Evolutionary conservation across 1,284 basidiomycete genomes (phyloP), one percentile per base, ranked within the genome.

Genomic region (Xerocomus nothofagi): DNA sequence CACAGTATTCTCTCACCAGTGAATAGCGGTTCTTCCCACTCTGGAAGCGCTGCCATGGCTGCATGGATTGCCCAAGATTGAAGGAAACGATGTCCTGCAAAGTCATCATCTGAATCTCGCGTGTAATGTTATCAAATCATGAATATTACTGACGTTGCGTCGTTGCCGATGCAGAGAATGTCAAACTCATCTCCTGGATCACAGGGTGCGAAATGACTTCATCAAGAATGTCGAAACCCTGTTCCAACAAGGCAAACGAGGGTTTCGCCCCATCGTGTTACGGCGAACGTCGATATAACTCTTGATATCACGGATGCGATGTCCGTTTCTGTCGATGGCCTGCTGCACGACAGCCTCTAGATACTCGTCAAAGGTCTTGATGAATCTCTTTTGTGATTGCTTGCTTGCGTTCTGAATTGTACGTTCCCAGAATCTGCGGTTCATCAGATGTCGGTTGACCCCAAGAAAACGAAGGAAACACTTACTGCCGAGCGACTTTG

Each of bases 61-160:
- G 37, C 26, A 2, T 44, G 54, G 67, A 64, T 49, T 71, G 68
- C 53, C 75, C 73, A 17, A 68, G 60, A 11, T 65, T 65, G 54
- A 71, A 75, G 0, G 73, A 74, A 37, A 55, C 58, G 23, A 57
- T 37, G 27, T 54, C 52, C 52, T 54, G 15, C 21, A 41, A 21
- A 29, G 14, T 3, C 3, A 30, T 30, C 31, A 36, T 1, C 6
- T 51, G 5, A 56, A 42, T 24, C 3, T 29, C 6, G 3, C 50
- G 6, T 12, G 6, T 5, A 3, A 23, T 15, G 4, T 1, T 11
- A n/a, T 29, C 12, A 4, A 14, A 15, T 29, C 12, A 17, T 0
- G n/a, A 27, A 24, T 30, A 14, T 10, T 5, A 41, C 42, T 51
- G 15, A 54, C 47, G 15, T 54, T n/a, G n/a, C n/a, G n/a, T n/a